Conservation (phyloP, 495 filamentous ascomycete genomes). For the Penicillium chermesinum region DNA sequence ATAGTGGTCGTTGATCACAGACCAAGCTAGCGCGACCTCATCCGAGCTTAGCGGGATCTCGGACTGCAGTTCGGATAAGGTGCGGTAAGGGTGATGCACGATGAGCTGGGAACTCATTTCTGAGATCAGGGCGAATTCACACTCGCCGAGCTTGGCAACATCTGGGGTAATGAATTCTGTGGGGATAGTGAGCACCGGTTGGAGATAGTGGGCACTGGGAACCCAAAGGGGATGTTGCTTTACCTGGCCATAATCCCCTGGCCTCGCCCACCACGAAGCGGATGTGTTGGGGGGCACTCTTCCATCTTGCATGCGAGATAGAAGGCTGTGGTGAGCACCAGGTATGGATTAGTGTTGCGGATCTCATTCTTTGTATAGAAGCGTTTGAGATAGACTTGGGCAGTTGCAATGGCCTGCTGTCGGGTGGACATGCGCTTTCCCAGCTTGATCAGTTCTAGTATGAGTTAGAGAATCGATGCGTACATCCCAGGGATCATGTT, state of each 20-base stretch:
- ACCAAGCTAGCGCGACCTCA: conserved; percentile 73
- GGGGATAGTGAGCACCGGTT: conserved; percentile 13
- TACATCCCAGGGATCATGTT: conserved; percentile 13
- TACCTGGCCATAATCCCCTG: conserved; percentile 80
- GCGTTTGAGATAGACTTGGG: conserved; percentile 87
- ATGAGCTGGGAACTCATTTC: conserved; percentile 95
- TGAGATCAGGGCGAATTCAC: conserved; percentile 92
- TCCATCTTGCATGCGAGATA: conserved; percentile 99
- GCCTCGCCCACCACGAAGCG: conserved; percentile 80
- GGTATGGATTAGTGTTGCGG: conserved; percentile 87
- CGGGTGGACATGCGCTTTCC: conserved; percentile 71
- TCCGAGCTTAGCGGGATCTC: conserved; percentile 69
- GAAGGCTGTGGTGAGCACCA: conserved; percentile 82
- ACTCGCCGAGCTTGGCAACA: conserved; percentile 87
- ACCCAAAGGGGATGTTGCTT: conserved; percentile 14
- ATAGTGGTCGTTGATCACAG: conserved; percentile 93
- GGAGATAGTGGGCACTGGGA: no score
- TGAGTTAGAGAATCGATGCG: neutral
- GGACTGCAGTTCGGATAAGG: conserved; percentile 64
- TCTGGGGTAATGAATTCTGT: conserved; percentile 74
- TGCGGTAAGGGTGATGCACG: conserved; percentile 95
- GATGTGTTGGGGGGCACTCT: conserved; percentile 95
- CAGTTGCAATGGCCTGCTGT: conserved; percentile 91
- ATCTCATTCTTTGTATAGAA: conserved; percentile 92
- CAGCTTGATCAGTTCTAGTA: conserved; percentile 70